Evolutionary conservation across 768 basidiomycete genomes (phyloP), one percentile per base, ranked within the genome.

Genomic region (Mycena epipterygia): DNA sequence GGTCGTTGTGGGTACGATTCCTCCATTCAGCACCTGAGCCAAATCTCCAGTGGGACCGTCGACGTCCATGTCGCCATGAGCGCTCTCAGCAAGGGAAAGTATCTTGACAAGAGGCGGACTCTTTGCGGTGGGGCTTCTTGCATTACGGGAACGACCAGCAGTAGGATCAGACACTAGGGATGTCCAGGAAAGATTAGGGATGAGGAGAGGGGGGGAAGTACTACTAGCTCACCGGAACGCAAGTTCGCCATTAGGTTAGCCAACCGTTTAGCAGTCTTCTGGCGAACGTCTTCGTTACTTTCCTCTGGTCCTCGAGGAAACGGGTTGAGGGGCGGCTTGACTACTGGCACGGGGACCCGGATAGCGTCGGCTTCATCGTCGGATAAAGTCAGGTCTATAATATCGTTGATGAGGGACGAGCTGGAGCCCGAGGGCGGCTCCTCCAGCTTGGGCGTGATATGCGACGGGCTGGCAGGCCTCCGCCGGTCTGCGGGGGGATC

Each of bases 371-470:
- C 49, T 13, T 67, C 60, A 11, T 64, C 49, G 49, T 64, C 56
- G 5, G 68, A 69, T 8, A 52, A 23, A 1, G 62, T 64, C 29
- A 70, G 37, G 19, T 70, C 68, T 11, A 64, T 64, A 32, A 64
- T 42, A 23, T 64, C 23, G 35, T 42, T 13, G 27, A 52, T 23
- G 12, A 61, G 59, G 17, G 63, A 21, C 5, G 48, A 4, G 41
- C 9, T 49, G 30, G n/a, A 35, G 21, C 33, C 44, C 5, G 25
- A n/a, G 35, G 52, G 30, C 9, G 59, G 25, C 25, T 48, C 35
- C 16, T 68, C 67, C 8, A 21, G 30, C 42, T 63, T 69, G 27
- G 48, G 35, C 2, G n/a, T 6, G 19, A n/a, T 21, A 12, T 13
- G 62, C 16, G 41, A 14, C 30, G 49, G 57, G 13, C 32, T 55